Evolutionary conservation across 2,329 filamentous ascomycete species (phyloP), one percentile per base, ranked within the genome.

Genomic region (Talaromyces verruculosus): DNA sequence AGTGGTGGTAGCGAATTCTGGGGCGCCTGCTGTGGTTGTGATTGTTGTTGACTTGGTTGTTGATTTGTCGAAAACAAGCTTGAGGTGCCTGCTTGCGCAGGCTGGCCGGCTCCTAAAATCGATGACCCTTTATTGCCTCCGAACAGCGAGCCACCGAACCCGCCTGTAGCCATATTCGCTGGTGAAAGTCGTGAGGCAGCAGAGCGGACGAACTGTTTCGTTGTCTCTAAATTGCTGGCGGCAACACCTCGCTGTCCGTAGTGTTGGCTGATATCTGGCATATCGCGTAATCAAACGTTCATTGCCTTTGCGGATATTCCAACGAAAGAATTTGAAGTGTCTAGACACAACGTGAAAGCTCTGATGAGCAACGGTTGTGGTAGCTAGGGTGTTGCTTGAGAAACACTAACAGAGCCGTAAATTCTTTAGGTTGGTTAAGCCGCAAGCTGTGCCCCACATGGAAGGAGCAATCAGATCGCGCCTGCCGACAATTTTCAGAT

Each of bases 41-140:
- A 45, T 45, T 68, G 67, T 68, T 72, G 73, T 64, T 75, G 74
- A 57, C 72, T 71, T 15, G 72, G 59, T 63, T 73, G 70, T 55
- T 70, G 70, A 39, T 71, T 71, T 63, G 74, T 71, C 66, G 75
- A 43, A 60, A 73, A 71, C 61, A 71, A 69, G 51, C 67, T 72
- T 30, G 77, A 74, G 5, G 71, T 64, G 57, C 70, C 74, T 3
- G 73, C 66, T 15, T 72, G 65, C 13, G 71, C 64, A 51, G 74
- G 70, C 25, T 68, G 70, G 55, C 68, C 58, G 35, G 70, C 64
- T 19, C 41, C 65, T 33, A 63, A 43, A 17, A 43, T 19, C 17
- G 61, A 22, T 2, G 51, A 25, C 8, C 59, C 45, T 11, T 47
- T 55, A 39, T 45, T 66, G 11, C 37, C 64, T 15, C 66, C 66